phyloP scores from a whole-genome alignment of 106 monocot species.

The Platanthera guangdongensis region DNA sequence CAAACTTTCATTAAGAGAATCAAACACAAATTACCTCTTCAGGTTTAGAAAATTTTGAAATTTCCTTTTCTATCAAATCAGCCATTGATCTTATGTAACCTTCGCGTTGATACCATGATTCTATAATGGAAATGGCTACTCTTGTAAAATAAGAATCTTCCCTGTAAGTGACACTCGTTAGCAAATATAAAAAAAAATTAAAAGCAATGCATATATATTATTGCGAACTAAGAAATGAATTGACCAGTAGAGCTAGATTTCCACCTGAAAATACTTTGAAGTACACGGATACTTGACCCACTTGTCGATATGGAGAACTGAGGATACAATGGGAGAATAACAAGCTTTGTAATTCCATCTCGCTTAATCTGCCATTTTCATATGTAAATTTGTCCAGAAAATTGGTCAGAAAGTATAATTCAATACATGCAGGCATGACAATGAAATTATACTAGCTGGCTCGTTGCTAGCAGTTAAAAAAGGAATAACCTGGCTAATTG shows the following conservation, averaged over 20 bases:
- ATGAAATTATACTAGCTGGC: too few relatives aligned
- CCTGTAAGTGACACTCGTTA: constrained; percentile 19
- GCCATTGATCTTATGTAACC: constrained; percentile 89
- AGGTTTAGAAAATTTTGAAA: constrained; percentile 40
- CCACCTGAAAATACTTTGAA: constrained; percentile 54
- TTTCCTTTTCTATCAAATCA: constrained; percentile 61
- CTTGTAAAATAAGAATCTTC: constrained; percentile 55
- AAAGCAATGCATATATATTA: not conserved
- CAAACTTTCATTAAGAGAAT: too few relatives aligned
- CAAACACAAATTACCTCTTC: constrained; percentile 41
- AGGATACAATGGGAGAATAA: constrained; percentile 84
- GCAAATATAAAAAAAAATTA: not conserved
- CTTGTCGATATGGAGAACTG: constrained; percentile 88
- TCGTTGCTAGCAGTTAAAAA: not conserved
- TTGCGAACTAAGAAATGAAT: not conserved
- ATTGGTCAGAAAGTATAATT: not conserved
- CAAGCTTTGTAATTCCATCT: constrained; percentile 69
- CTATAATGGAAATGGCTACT: constrained; percentile 69
- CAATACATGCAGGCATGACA: too few relatives aligned
- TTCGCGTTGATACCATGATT: constrained; percentile 76
- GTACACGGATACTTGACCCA: constrained; percentile 73
- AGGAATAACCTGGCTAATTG: constrained; percentile 56
- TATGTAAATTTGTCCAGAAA: not conserved
- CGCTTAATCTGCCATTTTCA: constrained; percentile 47
- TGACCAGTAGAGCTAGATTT: not conserved